Evolutionary conservation across 2,329 filamentous ascomycete species (phyloP), one percentile per base, ranked within the genome.

Genomic region (Trichoderma sp.): DNA sequence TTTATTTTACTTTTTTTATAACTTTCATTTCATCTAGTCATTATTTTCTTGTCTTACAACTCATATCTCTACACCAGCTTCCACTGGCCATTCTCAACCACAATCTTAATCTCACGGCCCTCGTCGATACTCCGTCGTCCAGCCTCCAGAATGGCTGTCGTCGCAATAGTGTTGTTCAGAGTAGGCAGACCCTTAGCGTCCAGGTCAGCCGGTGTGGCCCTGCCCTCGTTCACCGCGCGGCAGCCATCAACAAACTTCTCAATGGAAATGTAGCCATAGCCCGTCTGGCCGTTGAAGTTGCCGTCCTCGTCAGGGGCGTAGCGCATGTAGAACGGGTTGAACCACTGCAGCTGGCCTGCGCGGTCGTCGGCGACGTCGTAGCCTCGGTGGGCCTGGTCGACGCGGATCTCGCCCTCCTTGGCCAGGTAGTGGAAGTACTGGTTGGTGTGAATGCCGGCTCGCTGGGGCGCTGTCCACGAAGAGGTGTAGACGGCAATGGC

Each of bases 341-440:
- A 92, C 93, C 94, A 97, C 79, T 91, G 88, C 73, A 97, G 82
- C 79, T 90, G 88, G 53, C 88, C 88, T 2, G 84, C 84, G 23
- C 83, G 87, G 80, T 98, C 95, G 75, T 94, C 92, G n/a, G 95
- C 94, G 12, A 98, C 92, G 78, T 98, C 94, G 83, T 98, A 98
- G 62, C 95, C 95, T 69, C 95, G 89, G 86, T 97, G 97, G 58
- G 94, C 95, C 84, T 98, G 95, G 84, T 98, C 93, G 77, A 97
- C 89, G 73, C 93, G 90, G 77, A 98, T 90, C 84, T 98, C 95
- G 74, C 95, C 95, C 71, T 91, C 89, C 73, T 89, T 88, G 3
- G 89, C 95, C 84, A 98, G 91, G 84, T 96, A 97, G 83, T 98
- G 95, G 85, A 98, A 98, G 84, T 97, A 96, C 84, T 98, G 95